A percentile compares a stretch with the other conserved stretches of the same genome.
phyloP scores from a whole-genome alignment of 257 asterid species.

The Forsythia suspensa region DNA sequence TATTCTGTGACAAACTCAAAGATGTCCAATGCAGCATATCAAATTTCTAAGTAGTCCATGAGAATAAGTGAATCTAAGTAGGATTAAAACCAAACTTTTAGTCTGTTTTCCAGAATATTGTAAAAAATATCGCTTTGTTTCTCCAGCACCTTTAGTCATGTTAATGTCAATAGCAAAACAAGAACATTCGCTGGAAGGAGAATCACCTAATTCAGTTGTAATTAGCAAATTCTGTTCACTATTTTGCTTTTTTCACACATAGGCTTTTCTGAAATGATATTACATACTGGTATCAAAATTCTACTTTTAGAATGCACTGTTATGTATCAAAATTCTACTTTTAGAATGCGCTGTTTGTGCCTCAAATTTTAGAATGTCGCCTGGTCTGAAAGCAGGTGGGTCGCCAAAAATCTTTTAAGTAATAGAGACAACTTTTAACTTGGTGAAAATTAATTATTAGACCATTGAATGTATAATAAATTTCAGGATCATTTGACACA shows the following conservation, averaged over 20 bases:
- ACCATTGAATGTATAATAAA: neutral
- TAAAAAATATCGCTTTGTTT: conserved; percentile 1
- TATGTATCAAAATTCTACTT: conserved; percentile 7
- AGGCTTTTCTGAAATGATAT: conserved; percentile 1
- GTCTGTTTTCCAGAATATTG: neutral
- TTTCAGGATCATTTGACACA: neutral
- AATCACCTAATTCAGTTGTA: neutral
- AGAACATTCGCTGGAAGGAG: neutral
- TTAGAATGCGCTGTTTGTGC: neutral
- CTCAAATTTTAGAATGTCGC: neutral
- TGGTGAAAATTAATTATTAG: neutral
- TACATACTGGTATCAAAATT: neutral
- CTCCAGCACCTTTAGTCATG: conserved; percentile 9
- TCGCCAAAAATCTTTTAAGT: neutral
- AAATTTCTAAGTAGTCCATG: neutral
- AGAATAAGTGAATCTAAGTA: conserved; percentile 3
- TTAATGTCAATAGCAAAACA: neutral
- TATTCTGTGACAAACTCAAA: conserved; percentile 9
- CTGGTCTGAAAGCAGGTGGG: neutral
- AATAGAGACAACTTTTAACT: neutral
- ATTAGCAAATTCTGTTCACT: conserved; percentile 9
- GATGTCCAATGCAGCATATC: conserved; percentile 23
- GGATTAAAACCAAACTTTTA: conserved; percentile 2
- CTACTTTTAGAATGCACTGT: neutral
- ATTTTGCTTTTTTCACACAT: neutral